Conservation (phyloP, 257 asterid species). For the Cinchona pubescens region DNA sequence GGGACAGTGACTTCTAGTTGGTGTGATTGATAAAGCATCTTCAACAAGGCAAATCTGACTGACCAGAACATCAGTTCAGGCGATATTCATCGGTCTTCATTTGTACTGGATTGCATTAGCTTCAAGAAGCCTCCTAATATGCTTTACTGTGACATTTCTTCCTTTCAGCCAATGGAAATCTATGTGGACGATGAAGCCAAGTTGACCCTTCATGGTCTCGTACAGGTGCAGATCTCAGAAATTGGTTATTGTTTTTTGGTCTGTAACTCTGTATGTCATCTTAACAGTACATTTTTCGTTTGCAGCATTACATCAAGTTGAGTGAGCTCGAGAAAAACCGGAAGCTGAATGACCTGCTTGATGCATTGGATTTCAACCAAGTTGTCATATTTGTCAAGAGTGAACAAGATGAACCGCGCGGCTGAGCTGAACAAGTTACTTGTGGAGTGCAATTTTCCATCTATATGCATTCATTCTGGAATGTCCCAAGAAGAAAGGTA, state of each 20-base stretch:
- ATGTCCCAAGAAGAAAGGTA: constrained; percentile 96
- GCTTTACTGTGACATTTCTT: constrained; percentile 76
- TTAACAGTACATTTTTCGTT: constrained; percentile 5
- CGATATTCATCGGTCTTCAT: constrained; percentile 50
- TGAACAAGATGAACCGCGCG: constrained; percentile 74
- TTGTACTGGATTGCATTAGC: constrained; percentile 60
- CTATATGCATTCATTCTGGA: constrained; percentile 94
- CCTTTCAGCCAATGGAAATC: constrained; percentile 97
- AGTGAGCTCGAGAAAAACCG: constrained; percentile 84
- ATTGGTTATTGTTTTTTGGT: neutral
- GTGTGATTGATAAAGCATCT: constrained; percentile 31
- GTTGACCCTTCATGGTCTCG: constrained; percentile 96
- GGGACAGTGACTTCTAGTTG: constrained; percentile 26
- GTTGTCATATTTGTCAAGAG: constrained; percentile 91
- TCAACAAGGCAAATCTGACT: constrained; percentile 50
- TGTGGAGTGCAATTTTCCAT: constrained; percentile 86
- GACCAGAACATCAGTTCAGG: constrained; percentile 40
- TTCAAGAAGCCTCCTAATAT: constrained; percentile 70
- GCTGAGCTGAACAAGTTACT: constrained; percentile 91
- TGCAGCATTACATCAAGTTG: constrained; percentile 94
- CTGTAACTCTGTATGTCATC: neutral
- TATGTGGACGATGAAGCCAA: constrained; percentile 96
- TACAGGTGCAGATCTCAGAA: constrained; percentile 47
- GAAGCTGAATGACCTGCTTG: constrained; percentile 84
- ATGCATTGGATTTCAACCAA: constrained; percentile 91